Evolutionary conservation across 768 basidiomycete genomes (phyloP), one percentile per base, ranked within the genome.

Genomic region (Lactifluus pinguis): DNA sequence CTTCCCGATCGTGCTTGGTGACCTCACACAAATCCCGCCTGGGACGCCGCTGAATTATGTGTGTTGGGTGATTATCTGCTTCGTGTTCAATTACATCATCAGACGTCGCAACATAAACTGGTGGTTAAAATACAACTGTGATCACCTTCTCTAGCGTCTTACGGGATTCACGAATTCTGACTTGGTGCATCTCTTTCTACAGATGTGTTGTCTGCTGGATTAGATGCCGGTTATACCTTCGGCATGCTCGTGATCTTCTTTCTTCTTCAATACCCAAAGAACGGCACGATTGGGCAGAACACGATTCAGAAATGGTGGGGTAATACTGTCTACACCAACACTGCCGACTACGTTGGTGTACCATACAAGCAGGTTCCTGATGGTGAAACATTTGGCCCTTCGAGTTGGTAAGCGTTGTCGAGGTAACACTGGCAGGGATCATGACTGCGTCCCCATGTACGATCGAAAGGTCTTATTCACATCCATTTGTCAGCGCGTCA

Each of bases 281-380:
- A 85, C 57, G 86, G 86, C 2, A 72, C 71, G 14, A 85, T 88
- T 63, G 87, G 84, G 7, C 6, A 68, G 13, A 72, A 74, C 39
- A 83, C 62, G 5, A 68, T 89, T 47, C 80, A 80, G 60, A 59
- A 63, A 4, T 89, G 87, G 87, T 88, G 86, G 86, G 87, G 87
- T 14, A 88, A 88, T 64, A 80, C 74, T 63, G 69, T 72, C 6
- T 70, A 48, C 66, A 2, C 53, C 39, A 68, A 71, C 0, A 76
- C 72, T 0, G 74, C 68, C 2, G 75, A 76, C 49, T 68, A 54
- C 0, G 17, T 50, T 5, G 63, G 62, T 25, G 45, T 62, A 2
- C 14, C 69, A 30, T 41, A 63, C 39, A 63, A 58, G 54, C 53
- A 49, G 9, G 11, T 68, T 13, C 39, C 59, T 1, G 9, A 19